A percentile compares a stretch with the other conserved stretches of the same genome.
phyloP scores from a whole-genome alignment of 202 grass and related monocot species.

The Dendrocalamus latiflorus region DNA sequence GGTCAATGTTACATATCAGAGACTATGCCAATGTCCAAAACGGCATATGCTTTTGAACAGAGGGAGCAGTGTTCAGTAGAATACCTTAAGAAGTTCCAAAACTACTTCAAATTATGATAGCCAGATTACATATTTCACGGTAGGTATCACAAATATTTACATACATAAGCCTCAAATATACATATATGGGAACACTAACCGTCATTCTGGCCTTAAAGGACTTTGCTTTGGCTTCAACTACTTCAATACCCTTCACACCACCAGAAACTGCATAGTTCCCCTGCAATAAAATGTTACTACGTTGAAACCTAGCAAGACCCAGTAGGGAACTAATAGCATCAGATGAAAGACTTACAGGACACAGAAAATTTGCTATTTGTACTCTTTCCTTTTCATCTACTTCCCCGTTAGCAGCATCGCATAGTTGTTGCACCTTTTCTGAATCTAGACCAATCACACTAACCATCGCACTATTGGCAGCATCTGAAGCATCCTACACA shows the following conservation, averaged over 20 bases:
- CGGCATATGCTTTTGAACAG: background rate
- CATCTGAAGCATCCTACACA: conserved; percentile 84
- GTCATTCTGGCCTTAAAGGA: conserved; percentile 98
- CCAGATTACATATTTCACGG: background rate
- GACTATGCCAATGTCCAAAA: background rate
- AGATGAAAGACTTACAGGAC: conserved; percentile 56
- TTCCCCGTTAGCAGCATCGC: conserved; percentile 83
- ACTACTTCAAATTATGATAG: background rate
- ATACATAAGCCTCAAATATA: background rate
- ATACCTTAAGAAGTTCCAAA: background rate
- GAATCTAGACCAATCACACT: conserved; percentile 93
- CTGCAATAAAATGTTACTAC: conserved; percentile 35
- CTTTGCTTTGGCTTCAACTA: conserved; percentile 93
- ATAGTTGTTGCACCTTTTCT: conserved; percentile 93
- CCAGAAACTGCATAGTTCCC: conserved; percentile 98
- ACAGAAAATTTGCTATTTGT: conserved; percentile 91
- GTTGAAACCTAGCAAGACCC: conserved; percentile 16
- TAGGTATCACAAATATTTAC: background rate
- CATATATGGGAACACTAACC: conserved; percentile 41
- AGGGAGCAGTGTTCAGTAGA: background rate
- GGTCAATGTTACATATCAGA: background rate
- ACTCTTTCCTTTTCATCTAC: conserved; percentile 80
- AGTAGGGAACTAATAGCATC: conserved; percentile 5
- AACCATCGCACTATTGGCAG: conserved; percentile 83
- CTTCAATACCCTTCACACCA: conserved; percentile 93